These are phyloP conservation scores for Golubevia pallescens DNA, from an alignment of 1,284 basidiomycete genomes.

Conservation along the genomic window DNA sequence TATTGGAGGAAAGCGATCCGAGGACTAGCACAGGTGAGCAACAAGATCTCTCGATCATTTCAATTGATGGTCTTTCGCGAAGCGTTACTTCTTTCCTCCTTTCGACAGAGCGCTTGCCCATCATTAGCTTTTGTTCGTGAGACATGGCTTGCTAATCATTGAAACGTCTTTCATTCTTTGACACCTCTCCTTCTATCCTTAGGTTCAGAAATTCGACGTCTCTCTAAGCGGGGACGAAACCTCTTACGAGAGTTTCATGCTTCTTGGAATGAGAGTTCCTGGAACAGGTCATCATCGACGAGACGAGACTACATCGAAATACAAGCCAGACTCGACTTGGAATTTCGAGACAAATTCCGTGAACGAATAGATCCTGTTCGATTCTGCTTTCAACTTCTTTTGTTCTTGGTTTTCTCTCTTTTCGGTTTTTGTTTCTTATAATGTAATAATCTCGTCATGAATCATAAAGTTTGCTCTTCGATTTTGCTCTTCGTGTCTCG, in stretches of 20 bases:
- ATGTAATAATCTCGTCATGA: too few species aligned
- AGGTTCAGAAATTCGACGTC: conserved; percentile 29
- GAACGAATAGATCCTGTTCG: too few species aligned
- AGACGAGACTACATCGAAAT: too few species aligned
- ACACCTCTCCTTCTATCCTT: background rate
- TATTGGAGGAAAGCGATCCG: conserved; percentile 50
- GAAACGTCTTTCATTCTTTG: conserved; percentile 1
- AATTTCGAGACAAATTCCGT: too few species aligned
- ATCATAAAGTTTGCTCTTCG: too few species aligned
- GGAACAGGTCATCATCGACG: background rate
- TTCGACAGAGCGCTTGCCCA: background rate
- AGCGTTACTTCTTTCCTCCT: too few species aligned
- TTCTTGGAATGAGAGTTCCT: conserved; percentile 18
- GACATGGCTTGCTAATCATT: background rate
- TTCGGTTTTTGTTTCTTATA: too few species aligned
- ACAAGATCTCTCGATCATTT: too few species aligned
- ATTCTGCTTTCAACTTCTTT: too few species aligned
- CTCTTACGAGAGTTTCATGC: conserved; percentile 39
- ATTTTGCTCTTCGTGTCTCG: too few species aligned
- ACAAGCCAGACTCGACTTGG: too few species aligned
- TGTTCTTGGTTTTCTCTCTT: too few species aligned
- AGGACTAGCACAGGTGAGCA: conserved; percentile 13
- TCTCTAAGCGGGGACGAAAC: conserved; percentile 44
- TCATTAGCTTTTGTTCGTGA: background rate
- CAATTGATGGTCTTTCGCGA: background rate